phyloP scores from a whole-genome alignment of 2,329 filamentous ascomycete genomes.

The Calonectria pauciramosa region DNA sequence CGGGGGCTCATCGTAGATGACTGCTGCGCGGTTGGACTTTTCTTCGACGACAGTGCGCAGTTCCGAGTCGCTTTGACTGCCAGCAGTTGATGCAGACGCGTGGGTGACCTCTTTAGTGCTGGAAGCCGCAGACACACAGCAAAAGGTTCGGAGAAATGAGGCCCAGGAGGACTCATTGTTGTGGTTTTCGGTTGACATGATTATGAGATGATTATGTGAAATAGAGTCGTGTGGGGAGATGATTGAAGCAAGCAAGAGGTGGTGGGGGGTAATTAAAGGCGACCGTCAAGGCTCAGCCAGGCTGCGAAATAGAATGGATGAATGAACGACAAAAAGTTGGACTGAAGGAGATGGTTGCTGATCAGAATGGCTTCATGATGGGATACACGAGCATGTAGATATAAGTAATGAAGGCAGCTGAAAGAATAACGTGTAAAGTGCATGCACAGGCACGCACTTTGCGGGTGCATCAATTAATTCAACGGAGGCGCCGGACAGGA shows the following conservation, averaged over 20 bases:
- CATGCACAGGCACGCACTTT: not conserved
- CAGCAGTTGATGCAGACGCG: not conserved
- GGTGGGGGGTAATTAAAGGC: not conserved
- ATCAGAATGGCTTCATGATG: not conserved
- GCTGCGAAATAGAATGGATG: not conserved
- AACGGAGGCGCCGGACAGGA: conserved; percentile 1
- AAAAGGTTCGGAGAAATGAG: not conserved
- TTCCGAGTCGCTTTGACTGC: not conserved
- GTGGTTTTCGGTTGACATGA: not conserved
- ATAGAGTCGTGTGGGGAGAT: not conserved
- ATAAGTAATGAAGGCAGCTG: not conserved
- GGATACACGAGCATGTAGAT: not conserved
- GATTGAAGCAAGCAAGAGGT: not conserved
- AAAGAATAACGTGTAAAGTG: not conserved
- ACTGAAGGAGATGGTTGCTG: not conserved
- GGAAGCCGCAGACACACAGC: not conserved
- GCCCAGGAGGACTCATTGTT: not conserved
- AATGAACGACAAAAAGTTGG: conserved; percentile 1
- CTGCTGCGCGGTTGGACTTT: not conserved
- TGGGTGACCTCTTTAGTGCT: not conserved
- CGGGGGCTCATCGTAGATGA: not conserved
- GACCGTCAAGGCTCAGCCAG: conserved; percentile 1
- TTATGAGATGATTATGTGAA: not conserved
- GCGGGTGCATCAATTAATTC: not conserved
- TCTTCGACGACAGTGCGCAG: not conserved